Evolutionary conservation across 352 stramenopile genomes (phyloP), one percentile per base, ranked within the genome.

Genomic region (Phytopythium delawarense): DNA sequence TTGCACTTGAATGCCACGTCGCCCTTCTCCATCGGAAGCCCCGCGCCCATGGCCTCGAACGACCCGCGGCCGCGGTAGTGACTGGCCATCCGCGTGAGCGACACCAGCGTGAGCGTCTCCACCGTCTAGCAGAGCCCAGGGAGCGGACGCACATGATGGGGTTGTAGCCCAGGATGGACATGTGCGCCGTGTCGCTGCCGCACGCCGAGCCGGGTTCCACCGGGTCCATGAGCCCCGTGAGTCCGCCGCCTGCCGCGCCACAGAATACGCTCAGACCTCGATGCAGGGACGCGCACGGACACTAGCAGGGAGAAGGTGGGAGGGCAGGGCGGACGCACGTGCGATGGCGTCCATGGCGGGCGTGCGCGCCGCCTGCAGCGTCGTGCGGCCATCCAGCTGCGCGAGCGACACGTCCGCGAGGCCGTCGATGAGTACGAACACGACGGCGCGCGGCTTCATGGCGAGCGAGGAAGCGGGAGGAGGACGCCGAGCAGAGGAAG

Each of bases 1-100:
- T 96, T 96, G 74, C 87, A 94, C 60, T 96, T 96, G 66, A 94
- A 96, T 18, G 87, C 87, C 16, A 96, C 84, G 57, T 96, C 84
- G 23, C 87, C 87, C 66, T 89, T 90, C 52, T 76, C 76, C 87
- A 96, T 96, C 4, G 70, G 69, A 20, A 96, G 68, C 9, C 87
- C 87, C 34, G 87, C 84, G 20, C 87, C 87, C 87, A 96, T 96
- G 21, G 86, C 87, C 65, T 96, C 87, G 62, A 96, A 96, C 28
- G 87, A 92, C 9, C 87, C 87, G 28, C 87, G 82, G 25, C 87
- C 87, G 44, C 87, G 84, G 62, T 96, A 96, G 65, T 96, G 72
- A 35, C 84, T 94, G 49, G 35, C 51, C 48, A 30, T 25, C 42
- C 2, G 28, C 28, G 28, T 32, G 28, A 32, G 28, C 28, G 28